phyloP scores from a whole-genome alignment of 495 filamentous ascomycete genomes.

The Lasiosphaeria miniovina region DNA sequence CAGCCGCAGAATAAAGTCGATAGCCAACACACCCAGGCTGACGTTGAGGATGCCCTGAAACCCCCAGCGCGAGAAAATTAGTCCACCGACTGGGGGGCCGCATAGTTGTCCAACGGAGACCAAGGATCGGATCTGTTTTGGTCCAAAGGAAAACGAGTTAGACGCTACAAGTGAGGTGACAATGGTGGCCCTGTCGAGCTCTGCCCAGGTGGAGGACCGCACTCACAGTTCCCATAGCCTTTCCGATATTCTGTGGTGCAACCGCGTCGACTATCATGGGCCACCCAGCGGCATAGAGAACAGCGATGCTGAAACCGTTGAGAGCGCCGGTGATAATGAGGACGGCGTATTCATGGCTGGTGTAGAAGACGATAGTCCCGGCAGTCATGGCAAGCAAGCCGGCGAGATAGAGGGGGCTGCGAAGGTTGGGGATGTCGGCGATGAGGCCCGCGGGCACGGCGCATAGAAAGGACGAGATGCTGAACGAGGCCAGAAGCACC shows the following conservation, averaged over 20 bases:
- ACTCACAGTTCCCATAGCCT: conserved; percentile 11
- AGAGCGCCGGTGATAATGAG: conserved; percentile 7
- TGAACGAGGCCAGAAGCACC: conserved; percentile 10
- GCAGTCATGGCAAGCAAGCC: conserved; percentile 7
- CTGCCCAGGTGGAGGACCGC: background rate
- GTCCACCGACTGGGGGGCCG: conserved; percentile 7
- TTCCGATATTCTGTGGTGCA: conserved; percentile 9
- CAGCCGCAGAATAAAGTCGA: conserved; percentile 12
- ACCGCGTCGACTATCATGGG: conserved; percentile 13
- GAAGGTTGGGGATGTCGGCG: conserved; percentile 5
- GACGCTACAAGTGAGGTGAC: background rate
- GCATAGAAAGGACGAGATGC: conserved; percentile 4
- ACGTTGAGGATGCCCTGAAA: conserved; percentile 11
- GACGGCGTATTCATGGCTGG: conserved; percentile 3
- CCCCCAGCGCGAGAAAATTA: conserved; percentile 10
- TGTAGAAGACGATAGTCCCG: conserved; percentile 14
- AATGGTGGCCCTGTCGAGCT: background rate
- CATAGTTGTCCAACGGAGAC: conserved; percentile 6
- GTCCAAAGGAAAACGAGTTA: background rate
- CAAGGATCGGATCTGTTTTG: conserved; percentile 10
- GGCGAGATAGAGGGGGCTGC: conserved; percentile 8
- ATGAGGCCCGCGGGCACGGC: conserved; percentile 12
- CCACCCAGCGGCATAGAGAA: conserved; percentile 14
- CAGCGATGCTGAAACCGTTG: conserved; percentile 12
- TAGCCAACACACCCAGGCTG: conserved; percentile 8